These are phyloP conservation scores for Vitis hybrid DNA, from an alignment of 177 flowering plant genomes.

Conservation along the genomic window DNA sequence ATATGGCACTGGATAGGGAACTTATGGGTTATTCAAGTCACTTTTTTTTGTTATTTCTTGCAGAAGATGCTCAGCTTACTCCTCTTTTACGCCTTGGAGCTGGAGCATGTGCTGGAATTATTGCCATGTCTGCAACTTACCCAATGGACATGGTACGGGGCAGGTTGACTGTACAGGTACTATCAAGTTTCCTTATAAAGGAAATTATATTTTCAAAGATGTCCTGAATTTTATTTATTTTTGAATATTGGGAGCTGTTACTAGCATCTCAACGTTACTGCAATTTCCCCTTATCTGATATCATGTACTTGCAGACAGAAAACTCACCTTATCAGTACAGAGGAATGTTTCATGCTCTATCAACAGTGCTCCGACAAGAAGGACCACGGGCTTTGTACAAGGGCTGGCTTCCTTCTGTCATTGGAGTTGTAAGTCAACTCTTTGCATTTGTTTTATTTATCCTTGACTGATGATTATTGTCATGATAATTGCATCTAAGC, in stretches of 20 bases:
- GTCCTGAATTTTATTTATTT: not conserved
- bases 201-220: not conserved
- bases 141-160: slow-evolving; percentile 99
- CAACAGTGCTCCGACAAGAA: slow-evolving; percentile 89
- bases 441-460: not conserved
- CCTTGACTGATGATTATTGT: no score
- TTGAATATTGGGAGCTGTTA: not conserved
- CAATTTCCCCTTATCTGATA: not conserved
- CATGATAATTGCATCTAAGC: no score
- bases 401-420: slow-evolving; percentile 99
- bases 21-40: not conserved
- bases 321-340: slow-evolving; percentile 90
- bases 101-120: slow-evolving; percentile 99
- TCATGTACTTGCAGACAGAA: slow-evolving; percentile 62
- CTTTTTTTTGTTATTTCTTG: slow-evolving; percentile 16
- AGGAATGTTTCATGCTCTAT: slow-evolving; percentile 89
- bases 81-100: slow-evolving; percentile 95
- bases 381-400: slow-evolving; percentile 92
- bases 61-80: slow-evolving; percentile 91
- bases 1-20: not conserved
- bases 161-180: slow-evolving; percentile 96
- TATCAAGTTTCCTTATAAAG: not conserved
- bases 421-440: slow-evolving; percentile 88
- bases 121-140: slow-evolving; percentile 99
- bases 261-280: not conserved